A percentile compares a stretch with the other conserved stretches of the same genome.
These are phyloP conservation scores for Hygrocybe coccinea DNA, from an alignment of 768 basidiomycete genomes.

Conservation along the genomic window DNA sequence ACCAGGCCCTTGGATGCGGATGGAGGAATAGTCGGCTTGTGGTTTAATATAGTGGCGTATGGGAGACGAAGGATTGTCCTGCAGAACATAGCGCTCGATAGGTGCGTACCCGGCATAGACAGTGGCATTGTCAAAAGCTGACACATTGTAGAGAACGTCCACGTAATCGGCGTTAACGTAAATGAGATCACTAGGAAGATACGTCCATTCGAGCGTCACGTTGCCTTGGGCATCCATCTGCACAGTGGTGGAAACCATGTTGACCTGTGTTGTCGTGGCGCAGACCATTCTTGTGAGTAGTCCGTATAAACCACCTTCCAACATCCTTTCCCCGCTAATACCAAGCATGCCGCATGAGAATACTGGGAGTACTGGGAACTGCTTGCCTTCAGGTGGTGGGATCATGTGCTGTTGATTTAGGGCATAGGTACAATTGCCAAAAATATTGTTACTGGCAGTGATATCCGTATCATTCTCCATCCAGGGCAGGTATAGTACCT, in stretches of 20 bases:
- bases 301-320: not conserved
- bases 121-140: conserved; percentile 1
- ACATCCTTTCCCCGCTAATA: conserved; percentile 10
- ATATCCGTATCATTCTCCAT: not conserved
- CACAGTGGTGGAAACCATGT: conserved; percentile 16
- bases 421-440: not conserved
- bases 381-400: not conserved
- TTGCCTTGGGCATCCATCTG: not conserved
- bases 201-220: conserved; percentile 11
- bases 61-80: conserved; percentile 2
- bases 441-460: not conserved
- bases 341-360: conserved; percentile 3
- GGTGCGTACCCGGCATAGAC: not conserved
- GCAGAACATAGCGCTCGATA: conserved; percentile 1
- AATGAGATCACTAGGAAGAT: conserved; percentile 14
- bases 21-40: not conserved
- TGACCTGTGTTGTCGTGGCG: conserved; percentile 17
- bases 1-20: not conserved
- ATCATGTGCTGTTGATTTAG: not conserved
- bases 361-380: not conserved
- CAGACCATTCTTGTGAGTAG: conserved; percentile 15
- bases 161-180: conserved; percentile 8
- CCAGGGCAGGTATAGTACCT: not conserved
- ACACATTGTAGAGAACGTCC: not conserved
- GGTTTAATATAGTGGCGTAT: conserved; percentile 6